These are phyloP conservation scores for Trichoderma orchidacearum DNA, from an alignment of 495 filamentous ascomycete species.

Conservation along the genomic window DNA sequence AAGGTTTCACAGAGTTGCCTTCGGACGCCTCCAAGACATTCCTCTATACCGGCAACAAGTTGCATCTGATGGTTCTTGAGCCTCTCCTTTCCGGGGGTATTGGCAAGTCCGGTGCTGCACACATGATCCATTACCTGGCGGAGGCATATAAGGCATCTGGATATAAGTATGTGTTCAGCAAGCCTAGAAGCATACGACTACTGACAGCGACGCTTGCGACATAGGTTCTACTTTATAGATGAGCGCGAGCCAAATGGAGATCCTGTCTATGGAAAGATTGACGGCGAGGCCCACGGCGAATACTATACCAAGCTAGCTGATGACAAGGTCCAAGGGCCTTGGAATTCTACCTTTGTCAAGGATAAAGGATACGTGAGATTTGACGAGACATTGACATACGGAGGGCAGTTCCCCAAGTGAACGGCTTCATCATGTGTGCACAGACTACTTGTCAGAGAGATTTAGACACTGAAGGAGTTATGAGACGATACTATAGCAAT, in stretches of 20 bases:
- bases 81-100: not conserved
- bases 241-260: not conserved
- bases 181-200: not conserved
- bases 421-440: not conserved
- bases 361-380: not conserved
- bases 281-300: not conserved
- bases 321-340: not conserved
- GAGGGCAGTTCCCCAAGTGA: not conserved
- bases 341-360: not conserved
- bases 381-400: not conserved
- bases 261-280: not conserved
- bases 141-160: not conserved
- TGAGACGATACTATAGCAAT: too few species aligned
- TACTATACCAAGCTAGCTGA: not conserved
- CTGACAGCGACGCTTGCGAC: not conserved
- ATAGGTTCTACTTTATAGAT: not conserved
- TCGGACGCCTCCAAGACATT: not conserved
- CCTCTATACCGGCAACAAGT: not conserved
- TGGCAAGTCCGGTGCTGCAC: not conserved
- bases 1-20: not conserved
- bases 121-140: not conserved
- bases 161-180: not conserved
- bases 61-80: not conserved
- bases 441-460: not conserved
- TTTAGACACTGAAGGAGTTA: too few species aligned